Evolutionary conservation across 768 basidiomycete genomes (phyloP).

Genomic region (Mycena olivaceomarginata): DNA sequence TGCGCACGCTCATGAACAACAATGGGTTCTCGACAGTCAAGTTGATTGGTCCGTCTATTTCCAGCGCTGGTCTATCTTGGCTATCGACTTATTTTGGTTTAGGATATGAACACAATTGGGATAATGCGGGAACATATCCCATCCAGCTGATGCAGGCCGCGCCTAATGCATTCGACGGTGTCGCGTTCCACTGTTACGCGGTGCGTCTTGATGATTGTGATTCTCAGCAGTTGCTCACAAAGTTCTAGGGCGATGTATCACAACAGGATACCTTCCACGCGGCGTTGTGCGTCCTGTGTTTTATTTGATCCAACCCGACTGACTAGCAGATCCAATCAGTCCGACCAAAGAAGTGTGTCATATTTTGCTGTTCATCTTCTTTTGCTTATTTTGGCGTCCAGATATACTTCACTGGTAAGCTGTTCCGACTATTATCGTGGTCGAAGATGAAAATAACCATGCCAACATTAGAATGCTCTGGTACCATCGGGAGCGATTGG

Average conservation of each 20-base stretch:
- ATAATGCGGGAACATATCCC: conserved; percentile 63
- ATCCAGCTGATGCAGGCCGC: conserved; percentile 78
- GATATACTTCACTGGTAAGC: conserved; percentile 66
- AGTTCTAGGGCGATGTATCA: conserved; percentile 63
- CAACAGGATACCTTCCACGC: conserved; percentile 75
- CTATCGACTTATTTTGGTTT: background rate
- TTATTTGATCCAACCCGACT: background rate
- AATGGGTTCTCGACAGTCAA: conserved; percentile 77
- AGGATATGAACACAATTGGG: conserved; percentile 1
- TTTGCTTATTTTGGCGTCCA: conserved; percentile 17
- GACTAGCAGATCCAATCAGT: conserved; percentile 16
- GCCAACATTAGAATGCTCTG: conserved; percentile 73
- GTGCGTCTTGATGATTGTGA: conserved; percentile 42
- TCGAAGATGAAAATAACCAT: background rate
- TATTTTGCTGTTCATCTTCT: conserved; percentile 1
- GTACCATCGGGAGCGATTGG: conserved; percentile 82
- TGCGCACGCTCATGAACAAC: conserved; percentile 77
- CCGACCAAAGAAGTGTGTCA: conserved; percentile 31
- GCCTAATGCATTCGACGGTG: conserved; percentile 74
- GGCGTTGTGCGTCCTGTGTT: conserved; percentile 55
- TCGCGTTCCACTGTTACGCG: conserved; percentile 84
- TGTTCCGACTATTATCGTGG: background rate
- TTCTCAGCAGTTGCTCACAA: background rate
- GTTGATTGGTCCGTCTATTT: conserved; percentile 68
- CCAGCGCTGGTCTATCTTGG: background rate